These are phyloP conservation scores for Lecanicillium sp. DNA, from an alignment of 2,329 filamentous ascomycete species.

Conservation along the genomic window DNA sequence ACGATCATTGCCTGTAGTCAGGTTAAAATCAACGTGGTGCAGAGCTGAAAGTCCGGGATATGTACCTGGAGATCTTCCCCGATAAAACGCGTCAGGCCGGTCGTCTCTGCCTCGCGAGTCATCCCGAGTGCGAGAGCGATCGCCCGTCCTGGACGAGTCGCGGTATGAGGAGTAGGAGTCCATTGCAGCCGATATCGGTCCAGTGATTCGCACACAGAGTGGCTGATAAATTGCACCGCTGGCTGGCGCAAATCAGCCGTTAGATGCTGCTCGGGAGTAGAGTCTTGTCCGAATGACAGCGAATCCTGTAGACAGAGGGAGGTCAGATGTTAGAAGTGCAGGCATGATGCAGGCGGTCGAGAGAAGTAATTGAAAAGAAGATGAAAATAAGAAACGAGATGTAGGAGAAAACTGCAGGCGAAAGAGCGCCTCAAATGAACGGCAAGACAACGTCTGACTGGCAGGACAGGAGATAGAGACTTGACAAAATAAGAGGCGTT, in stretches of 20 bases:
- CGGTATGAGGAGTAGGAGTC: constrained; percentile 32
- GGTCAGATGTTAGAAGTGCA: constrained; percentile 4
- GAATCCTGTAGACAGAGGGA: background rate
- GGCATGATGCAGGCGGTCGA: background rate
- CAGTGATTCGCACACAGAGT: background rate
- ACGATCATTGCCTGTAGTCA: constrained; percentile 44
- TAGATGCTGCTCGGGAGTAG: background rate
- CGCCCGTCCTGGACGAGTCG: constrained; percentile 46
- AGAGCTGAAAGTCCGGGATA: too few species aligned
- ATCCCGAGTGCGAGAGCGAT: constrained; percentile 43
- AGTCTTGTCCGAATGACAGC: background rate
- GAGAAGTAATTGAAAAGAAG: constrained; percentile 3
- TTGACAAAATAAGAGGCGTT: too few species aligned
- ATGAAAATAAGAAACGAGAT: constrained; percentile 1
- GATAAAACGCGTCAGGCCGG: constrained; percentile 53
- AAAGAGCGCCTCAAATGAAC: constrained; percentile 6
- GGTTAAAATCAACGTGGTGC: constrained; percentile 14
- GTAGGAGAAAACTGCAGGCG: background rate
- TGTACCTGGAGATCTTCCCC: constrained; percentile 63
- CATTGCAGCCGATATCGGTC: constrained; percentile 2
- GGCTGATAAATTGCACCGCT: background rate
- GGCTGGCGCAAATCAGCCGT: background rate
- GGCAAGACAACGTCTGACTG: background rate
- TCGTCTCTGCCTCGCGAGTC: constrained; percentile 45
- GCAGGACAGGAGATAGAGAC: too few species aligned